Conservation (phyloP, 768 basidiomycete species). For the Crucibulum laeve region DNA sequence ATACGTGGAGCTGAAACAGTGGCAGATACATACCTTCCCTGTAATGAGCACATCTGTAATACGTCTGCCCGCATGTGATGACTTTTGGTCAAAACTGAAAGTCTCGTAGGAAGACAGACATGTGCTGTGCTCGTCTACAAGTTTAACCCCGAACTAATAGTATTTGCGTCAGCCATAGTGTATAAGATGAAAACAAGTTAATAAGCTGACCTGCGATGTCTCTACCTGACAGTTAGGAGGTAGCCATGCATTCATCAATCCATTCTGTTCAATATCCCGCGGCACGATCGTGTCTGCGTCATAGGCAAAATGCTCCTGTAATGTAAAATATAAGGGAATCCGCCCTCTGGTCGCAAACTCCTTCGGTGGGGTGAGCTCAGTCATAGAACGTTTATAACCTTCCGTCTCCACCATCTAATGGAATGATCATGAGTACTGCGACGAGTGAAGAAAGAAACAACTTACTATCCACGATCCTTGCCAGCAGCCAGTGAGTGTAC, state of each 20-base stretch:
- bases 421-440: constrained; percentile 2
- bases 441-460: neutral
- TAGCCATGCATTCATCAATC: constrained; percentile 41
- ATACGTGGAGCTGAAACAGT: neutral
- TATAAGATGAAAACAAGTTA: constrained; percentile 34
- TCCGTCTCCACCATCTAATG: constrained; percentile 33
- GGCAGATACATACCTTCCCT: constrained; percentile 41
- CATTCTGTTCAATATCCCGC: constrained; percentile 24
- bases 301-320: constrained; percentile 45
- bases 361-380: constrained; percentile 24
- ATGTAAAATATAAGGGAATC: constrained; percentile 41
- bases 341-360: constrained; percentile 30
- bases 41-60: constrained; percentile 48
- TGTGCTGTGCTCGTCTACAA: constrained; percentile 28
- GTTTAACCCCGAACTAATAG: constrained; percentile 47
- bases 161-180: constrained; percentile 42
- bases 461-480: constrained; percentile 45
- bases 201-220: constrained; percentile 35
- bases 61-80: constrained; percentile 13
- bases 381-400: constrained; percentile 33
- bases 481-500: constrained; percentile 44
- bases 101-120: constrained; percentile 37
- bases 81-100: constrained; percentile 14
- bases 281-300: constrained; percentile 28
- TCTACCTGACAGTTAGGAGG: constrained; percentile 31